phyloP scores from a whole-genome alignment of 306 rosid species.

The Gillenia trifoliata region DNA sequence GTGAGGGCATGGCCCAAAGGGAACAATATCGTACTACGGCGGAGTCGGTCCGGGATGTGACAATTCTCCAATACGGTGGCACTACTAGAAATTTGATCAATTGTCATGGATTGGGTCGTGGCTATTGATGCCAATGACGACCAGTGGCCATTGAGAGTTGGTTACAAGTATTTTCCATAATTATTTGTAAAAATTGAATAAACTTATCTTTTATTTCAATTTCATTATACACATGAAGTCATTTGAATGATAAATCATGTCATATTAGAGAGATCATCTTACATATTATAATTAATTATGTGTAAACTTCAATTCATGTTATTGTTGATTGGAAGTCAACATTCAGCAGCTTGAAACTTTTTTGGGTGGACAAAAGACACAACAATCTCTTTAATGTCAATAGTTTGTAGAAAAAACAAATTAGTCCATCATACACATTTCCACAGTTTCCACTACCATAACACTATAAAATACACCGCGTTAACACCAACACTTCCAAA shows the following conservation, averaged over 20 bases:
- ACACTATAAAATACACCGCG: neutral
- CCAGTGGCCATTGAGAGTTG: too few species aligned
- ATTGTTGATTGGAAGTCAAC: conserved; percentile 9
- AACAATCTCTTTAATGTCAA: neutral
- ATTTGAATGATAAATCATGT: neutral
- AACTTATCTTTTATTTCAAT: too few species aligned
- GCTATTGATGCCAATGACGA: too few species aligned
- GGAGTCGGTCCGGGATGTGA: too few species aligned
- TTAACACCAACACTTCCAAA: neutral
- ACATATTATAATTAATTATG: neutral
- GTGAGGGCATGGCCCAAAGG: too few species aligned
- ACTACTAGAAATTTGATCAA: too few species aligned
- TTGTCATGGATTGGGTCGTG: too few species aligned
- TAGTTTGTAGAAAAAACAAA: neutral
- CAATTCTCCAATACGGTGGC: too few species aligned
- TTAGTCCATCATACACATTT: neutral
- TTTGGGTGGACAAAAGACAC: neutral
- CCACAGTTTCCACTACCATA: neutral
- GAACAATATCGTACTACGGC: too few species aligned
- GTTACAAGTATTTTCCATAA: too few species aligned
- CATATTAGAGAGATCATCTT: neutral
- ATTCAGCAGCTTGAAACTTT: conserved; percentile 21
- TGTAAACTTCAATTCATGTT: neutral
- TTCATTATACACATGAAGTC: too few species aligned
- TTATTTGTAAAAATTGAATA: too few species aligned